Conservation (phyloP, 345 rosid genomes). For the Erodium maritimum region DNA sequence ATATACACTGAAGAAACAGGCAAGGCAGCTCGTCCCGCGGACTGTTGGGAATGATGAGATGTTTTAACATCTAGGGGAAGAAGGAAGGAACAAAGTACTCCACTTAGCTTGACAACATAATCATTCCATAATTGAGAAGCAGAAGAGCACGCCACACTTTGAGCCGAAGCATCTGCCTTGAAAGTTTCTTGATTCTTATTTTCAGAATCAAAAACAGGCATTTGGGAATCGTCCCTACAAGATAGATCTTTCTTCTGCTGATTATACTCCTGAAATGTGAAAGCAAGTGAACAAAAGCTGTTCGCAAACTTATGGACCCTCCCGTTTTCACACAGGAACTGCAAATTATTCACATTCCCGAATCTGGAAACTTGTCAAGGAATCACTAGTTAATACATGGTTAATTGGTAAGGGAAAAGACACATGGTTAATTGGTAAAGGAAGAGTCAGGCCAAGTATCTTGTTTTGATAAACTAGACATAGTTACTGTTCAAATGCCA, state of each 20-base stretch:
- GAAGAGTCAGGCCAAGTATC: too few species aligned
- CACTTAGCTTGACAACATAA: conserved; percentile 37
- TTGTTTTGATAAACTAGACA: too few species aligned
- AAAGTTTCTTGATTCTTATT: conserved; percentile 8
- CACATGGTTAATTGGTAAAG: too few species aligned
- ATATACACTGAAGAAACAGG: conserved; percentile 36
- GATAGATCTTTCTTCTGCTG: conserved; percentile 23
- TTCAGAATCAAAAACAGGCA: conserved; percentile 13
- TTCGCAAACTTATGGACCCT: conserved; percentile 68
- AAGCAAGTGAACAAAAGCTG: conserved; percentile 61
- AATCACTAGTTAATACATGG: conserved; percentile 8
- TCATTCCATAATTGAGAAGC: conserved; percentile 36
- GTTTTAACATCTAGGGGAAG: conserved; percentile 32
- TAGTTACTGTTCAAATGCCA: background rate
- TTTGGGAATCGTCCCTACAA: conserved; percentile 16
- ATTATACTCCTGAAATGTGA: conserved; percentile 46
- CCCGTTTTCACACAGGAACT: conserved; percentile 62
- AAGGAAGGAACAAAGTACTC: conserved; percentile 47
- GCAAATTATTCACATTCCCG: conserved; percentile 59
- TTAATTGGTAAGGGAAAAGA: conserved; percentile 4
- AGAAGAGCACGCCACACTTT: conserved; percentile 22
- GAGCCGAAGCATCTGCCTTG: conserved; percentile 18
- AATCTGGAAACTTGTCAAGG: conserved; percentile 51
- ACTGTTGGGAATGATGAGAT: conserved; percentile 21
- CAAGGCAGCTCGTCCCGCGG: conserved; percentile 18